phyloP scores from a whole-genome alignment of 495 filamentous ascomycete species.

The Hypoxylon subgilvum region DNA sequence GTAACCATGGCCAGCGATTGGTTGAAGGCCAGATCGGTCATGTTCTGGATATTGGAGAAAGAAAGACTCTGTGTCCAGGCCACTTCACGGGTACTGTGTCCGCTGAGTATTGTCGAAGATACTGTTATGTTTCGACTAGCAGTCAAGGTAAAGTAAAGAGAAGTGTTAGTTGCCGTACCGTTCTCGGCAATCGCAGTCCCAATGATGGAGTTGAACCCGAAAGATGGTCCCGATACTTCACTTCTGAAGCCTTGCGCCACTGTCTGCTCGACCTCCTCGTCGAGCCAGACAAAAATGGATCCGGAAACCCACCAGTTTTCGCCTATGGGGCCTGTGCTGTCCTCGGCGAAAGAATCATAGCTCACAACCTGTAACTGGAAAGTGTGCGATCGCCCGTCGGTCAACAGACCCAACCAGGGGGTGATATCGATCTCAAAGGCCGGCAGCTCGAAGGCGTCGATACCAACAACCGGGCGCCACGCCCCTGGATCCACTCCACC shows the following conservation, averaged over 20 bases:
- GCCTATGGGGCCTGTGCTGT: conserved; percentile 57
- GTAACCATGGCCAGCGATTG: conserved; percentile 69
- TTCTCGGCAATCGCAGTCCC: conserved; percentile 48
- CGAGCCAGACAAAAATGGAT: conserved; percentile 79
- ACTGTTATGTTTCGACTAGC: conserved; percentile 64
- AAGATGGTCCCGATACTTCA: conserved; percentile 35
- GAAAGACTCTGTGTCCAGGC: conserved; percentile 68
- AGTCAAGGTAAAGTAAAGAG: conserved; percentile 63
- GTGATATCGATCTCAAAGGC: conserved; percentile 87
- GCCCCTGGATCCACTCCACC: conserved; percentile 81
- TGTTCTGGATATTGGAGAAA: conserved; percentile 64
- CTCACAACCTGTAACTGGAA: conserved; percentile 76
- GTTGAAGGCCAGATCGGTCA: conserved; percentile 63
- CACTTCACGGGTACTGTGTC: conserved; percentile 41
- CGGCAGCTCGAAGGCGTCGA: conserved; percentile 81
- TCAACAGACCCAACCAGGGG: conserved; percentile 73
- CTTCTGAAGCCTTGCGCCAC: conserved; percentile 47
- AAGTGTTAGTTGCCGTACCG: conserved; percentile 63
- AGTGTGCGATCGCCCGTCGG: conserved; percentile 66
- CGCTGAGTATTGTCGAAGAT: conserved; percentile 56
- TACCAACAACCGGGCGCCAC: conserved; percentile 85
- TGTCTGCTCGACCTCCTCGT: conserved; percentile 55
- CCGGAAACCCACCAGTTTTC: conserved; percentile 83
- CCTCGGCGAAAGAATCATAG: conserved; percentile 57
- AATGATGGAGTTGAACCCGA: conserved; percentile 46